phyloP scores from a whole-genome alignment of 495 filamentous ascomycete species.

The Talaromyces thailandensis region DNA sequence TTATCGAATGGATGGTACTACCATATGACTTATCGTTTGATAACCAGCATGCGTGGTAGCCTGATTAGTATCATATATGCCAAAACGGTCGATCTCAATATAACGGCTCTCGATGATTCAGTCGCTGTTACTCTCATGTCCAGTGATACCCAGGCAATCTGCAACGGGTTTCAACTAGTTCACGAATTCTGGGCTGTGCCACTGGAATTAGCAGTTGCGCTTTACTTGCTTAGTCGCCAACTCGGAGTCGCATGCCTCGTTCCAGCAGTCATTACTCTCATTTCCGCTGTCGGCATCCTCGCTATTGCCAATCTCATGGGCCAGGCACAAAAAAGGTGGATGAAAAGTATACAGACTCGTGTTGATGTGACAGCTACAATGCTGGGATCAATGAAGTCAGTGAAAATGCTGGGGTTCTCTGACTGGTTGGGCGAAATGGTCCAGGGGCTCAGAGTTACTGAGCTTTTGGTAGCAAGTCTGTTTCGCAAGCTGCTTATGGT shows the following conservation, averaged over 20 bases:
- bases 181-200: conserved; percentile 45
- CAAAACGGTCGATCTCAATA: conserved; percentile 31
- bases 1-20: conserved; percentile 35
- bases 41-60: conserved; percentile 51
- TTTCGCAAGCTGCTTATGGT: conserved; percentile 36
- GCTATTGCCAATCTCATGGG: conserved; percentile 1
- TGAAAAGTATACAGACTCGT: conserved; percentile 46
- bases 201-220: conserved; percentile 44
- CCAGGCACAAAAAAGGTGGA: conserved; percentile 32
- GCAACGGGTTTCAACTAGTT: conserved; percentile 23
- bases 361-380: conserved; percentile 42
- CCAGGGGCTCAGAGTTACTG: conserved; percentile 43
- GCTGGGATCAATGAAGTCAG: conserved; percentile 47
- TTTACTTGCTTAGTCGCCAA: conserved; percentile 39
- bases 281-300: conserved; percentile 2
- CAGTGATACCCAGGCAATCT: conserved; percentile 43
- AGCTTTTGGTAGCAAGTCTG: conserved; percentile 45
- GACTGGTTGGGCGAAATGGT: conserved; percentile 25
- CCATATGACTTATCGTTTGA: conserved; percentile 45
- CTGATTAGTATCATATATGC: conserved; percentile 51
- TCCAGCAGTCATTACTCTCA: conserved; percentile 33
- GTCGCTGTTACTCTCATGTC: conserved; percentile 47
- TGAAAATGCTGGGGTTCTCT: conserved; percentile 46
- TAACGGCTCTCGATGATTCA: conserved; percentile 19
- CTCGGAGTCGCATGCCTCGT: conserved; percentile 35